Evolutionary conservation across 495 filamentous ascomycete species (phyloP).

Genomic region (Xylaria cubensis): DNA sequence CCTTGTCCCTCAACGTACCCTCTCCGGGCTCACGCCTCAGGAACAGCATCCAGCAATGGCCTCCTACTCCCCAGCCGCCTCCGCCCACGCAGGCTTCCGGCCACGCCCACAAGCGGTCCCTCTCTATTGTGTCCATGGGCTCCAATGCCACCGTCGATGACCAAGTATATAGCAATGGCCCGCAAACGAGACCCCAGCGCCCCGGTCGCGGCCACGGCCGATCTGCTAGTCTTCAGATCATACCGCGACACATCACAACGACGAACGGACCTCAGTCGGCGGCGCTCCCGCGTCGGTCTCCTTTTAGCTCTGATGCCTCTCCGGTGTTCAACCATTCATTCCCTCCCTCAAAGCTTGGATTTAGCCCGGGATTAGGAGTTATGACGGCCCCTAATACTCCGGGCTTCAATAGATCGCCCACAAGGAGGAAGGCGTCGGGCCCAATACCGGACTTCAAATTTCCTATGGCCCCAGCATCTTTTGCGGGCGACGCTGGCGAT

Average conservation of each 20-base stretch:
- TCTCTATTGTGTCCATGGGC: constrained; percentile 95
- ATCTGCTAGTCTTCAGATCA: constrained; percentile 83
- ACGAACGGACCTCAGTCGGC: constrained; percentile 46
- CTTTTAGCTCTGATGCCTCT: constrained; percentile 46
- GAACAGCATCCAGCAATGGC: constrained; percentile 40
- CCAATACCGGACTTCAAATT: constrained; percentile 72
- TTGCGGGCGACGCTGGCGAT: constrained; percentile 32
- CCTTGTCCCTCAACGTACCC: constrained; percentile 64
- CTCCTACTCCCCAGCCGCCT: constrained; percentile 36
- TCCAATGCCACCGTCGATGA: constrained; percentile 63
- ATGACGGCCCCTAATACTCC: constrained; percentile 51
- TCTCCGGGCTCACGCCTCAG: constrained; percentile 48
- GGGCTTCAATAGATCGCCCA: constrained; percentile 36
- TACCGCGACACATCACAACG: constrained; percentile 56
- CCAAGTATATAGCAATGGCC: constrained; percentile 35
- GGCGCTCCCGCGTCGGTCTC: constrained; percentile 46
- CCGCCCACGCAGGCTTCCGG: constrained; percentile 40
- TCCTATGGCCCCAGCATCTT: constrained; percentile 59
- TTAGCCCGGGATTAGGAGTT: constrained; percentile 45
- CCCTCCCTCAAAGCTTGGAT: constrained; percentile 48
- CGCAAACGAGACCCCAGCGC: constrained; percentile 48
- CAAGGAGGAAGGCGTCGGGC: constrained; percentile 49
- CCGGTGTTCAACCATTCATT: constrained; percentile 58
- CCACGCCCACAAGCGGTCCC: constrained; percentile 69
- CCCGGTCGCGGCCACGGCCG: constrained; percentile 72